Evolutionary conservation across 139 green algal genomes (phyloP), one percentile per base, ranked within the genome.

Genomic region (Chlamydomonas sphaeroides): DNA sequence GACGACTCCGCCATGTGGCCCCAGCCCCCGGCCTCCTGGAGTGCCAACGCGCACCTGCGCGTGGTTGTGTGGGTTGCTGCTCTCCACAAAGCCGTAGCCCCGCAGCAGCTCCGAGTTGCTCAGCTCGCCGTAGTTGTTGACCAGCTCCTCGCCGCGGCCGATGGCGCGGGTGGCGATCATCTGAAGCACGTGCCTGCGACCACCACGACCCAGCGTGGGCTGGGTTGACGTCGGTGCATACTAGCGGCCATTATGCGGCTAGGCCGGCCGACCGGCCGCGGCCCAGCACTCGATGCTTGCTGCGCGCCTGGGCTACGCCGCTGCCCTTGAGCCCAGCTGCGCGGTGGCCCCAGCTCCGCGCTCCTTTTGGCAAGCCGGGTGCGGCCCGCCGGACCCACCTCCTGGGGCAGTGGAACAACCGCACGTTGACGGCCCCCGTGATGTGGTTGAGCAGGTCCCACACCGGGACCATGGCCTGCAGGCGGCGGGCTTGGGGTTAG

Each of bases 371-470:
- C n/a, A n/a, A n/a, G n/a, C n/a, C n/a, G n/a, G n/a, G n/a, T n/a
- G n/a, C n/a, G n/a, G n/a, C n/a, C n/a, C n/a, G n/a, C n/a, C n/a
- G n/a, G n/a, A n/a, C n/a, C n/a, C n/a, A 82, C 81, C 62, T 78
- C 39, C 74, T 70, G 15, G 67, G 26, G 72, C 89, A 80, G 89
- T 95, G 92, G 72, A 90, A 71, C 66, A 96, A 88, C 57, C 85
- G 78, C 63, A 95, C 88, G 57, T 95, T 94, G 42, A 78, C 81
- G 21, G 35, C 23, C 2, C 89, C 91, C 1, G 89, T 93, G 51
- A 93, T 79, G 79, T 95, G 91, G 76, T 96, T 96, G 36, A 96
- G 80, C 57, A 90, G 80, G 65, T 95, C 92, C 92, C 92, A 95
- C 68, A 94, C 80, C 3, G 92, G 92, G 62, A 95, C 92, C 88